Evolutionary conservation across 2,329 filamentous ascomycete genomes (phyloP), one percentile per base, ranked within the genome.

Genomic region (Fusarium drepaniforme): DNA sequence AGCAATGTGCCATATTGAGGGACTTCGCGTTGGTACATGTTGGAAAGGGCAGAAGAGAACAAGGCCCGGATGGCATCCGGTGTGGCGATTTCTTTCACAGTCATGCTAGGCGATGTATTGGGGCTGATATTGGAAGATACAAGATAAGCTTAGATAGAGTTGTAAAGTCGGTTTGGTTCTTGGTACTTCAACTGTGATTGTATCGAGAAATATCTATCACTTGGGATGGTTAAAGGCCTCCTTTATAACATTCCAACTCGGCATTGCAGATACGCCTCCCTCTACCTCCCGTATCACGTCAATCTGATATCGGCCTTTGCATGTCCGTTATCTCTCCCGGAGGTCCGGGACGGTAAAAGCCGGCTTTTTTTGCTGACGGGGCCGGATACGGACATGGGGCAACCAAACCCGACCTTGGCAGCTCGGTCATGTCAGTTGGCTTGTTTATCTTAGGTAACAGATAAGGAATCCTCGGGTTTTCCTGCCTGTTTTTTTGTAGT

Each of bases 11-110:
- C 77, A 62, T 82, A 82, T 4, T 81, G 69, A 7, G 81, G 81
- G 2, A 82, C 80, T 57, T 82, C 81, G 13, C 70, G 51, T 56
- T 70, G 75, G 68, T 82, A 82, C 80, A 82, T 81, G 21, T 66
- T 64, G 4, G 81, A 82, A 70, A 82, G 73, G 16, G 79, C 77
- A 0, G 76, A 66, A 28, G 76, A 67, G 61, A 81, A 81, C 16
- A 30, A 33, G 5, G 72, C 68, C 38, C 72, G 65, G 61, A 66
- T 70, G 15, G 63, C 23, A 40, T 75, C 73, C 12, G 73, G 70
- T 21, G 42, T 73, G 33, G 60, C 33, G 5, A 28, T 28, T 8
- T 62, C 64, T 46, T 53, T 68, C 9, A 21, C 23, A 18, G 42
- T 21, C 72, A 74, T 74, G 9, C 11, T 60, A 38, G 28, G 1